Evolutionary conservation across 2,329 filamentous ascomycete species (phyloP).

Genomic region (Aspergillus floridensis): DNA sequence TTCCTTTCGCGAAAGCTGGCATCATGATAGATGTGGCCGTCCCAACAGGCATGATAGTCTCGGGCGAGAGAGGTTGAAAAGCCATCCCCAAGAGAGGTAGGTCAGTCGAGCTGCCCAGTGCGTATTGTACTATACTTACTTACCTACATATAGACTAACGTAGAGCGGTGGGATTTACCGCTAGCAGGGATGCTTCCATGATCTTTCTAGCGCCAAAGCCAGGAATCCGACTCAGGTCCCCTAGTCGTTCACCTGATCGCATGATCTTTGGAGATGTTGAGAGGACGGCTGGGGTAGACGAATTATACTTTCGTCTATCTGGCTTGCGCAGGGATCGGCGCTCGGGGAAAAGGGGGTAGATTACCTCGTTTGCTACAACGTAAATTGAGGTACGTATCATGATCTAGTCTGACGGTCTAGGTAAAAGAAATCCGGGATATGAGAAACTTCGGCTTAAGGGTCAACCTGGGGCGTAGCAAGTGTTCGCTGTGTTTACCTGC

Average conservation of each 20-base stretch:
- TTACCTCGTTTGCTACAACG: neutral
- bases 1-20: neutral
- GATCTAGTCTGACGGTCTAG: neutral
- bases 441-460: neutral
- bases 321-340: conserved; percentile 6
- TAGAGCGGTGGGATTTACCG: conserved; percentile 14
- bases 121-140: neutral
- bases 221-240: conserved; percentile 18
- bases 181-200: conserved; percentile 28
- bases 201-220: conserved; percentile 33
- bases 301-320: neutral
- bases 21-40: neutral
- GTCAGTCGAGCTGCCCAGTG: conserved; percentile 4
- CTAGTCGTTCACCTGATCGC: neutral
- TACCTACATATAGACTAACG: conserved; percentile 3
- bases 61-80: neutral
- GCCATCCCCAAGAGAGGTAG: neutral
- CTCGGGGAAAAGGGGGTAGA: conserved; percentile 2
- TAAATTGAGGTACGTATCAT: neutral
- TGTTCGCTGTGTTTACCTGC: neutral
- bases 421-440: neutral
- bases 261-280: neutral
- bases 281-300: neutral
- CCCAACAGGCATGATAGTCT: neutral
- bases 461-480: neutral